Evolutionary conservation across 176 grass and related monocot species (phyloP), one percentile per base, ranked within the genome.

Genomic region (Aegilops umbellulata): DNA sequence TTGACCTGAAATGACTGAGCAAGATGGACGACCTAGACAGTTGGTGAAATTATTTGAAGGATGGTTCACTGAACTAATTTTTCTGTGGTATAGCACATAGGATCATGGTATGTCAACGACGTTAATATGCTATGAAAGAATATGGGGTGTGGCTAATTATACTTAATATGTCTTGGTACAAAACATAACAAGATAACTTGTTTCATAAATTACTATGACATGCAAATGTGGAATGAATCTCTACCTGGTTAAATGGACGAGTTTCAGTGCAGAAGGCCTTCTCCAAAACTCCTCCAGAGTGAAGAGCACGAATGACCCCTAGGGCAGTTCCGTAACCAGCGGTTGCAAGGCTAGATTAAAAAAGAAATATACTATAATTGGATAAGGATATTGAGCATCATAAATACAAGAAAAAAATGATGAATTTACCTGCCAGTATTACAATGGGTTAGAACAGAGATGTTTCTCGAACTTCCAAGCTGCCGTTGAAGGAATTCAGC

Each of bases 311-410:
- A 87, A 98, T 91, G 49, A 95, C 88, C 35, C 96, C 93, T 35
- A 98, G 88, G 25, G 96, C 96, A 87, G 96, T 95, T 86, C 96
- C 96, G 80, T 95, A 98, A 60, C 96, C 96, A 91, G 96, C 96
- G 84, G 96, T 98, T 58, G 96, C 96, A 55, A 98, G 92, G 84
- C 96, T 95, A 68, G 53, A 86, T 76, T 36, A 42, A 2, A 90
- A 76, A 68, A 35, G 41, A 7, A 23, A 80, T 53, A 4, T 58
- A 80, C 2, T 55, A 55, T 31, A 51, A 25, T 75, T 62, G 83
- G 12, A 75, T 60, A 26, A 77, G 79, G 27, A 73, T 73, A 74
- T 35, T 82, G 64, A 71, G 25, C 27, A 34, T 82, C 46, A 38
- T 15, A 26, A 2, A 79, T 51, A 67, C 3, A 78, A 62, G 42